phyloP scores from a whole-genome alignment of 2,329 filamentous ascomycete genomes.

The Apiospora sp. region DNA sequence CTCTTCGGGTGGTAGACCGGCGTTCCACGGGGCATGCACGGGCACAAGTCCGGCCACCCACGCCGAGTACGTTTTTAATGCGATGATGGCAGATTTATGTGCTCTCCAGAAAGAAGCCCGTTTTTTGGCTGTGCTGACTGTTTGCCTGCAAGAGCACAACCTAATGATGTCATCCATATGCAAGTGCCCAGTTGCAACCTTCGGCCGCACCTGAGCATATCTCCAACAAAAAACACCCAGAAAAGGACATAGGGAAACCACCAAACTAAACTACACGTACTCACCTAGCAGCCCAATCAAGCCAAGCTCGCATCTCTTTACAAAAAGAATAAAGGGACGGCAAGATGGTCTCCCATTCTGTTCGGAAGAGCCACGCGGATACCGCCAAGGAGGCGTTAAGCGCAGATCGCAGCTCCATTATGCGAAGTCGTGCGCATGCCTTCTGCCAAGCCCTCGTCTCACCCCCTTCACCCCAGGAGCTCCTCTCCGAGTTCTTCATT shows the following conservation, averaged over 20 bases:
- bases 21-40: not conserved
- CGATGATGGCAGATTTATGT: not conserved
- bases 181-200: not conserved
- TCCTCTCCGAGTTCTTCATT: constrained; percentile 28
- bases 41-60: not conserved
- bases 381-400: not conserved
- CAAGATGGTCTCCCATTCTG: constrained; percentile 26
- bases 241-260: not conserved
- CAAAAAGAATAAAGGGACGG: not conserved
- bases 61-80: not conserved
- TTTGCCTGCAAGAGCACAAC: not conserved
- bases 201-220: not conserved
- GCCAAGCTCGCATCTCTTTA: too few species aligned
- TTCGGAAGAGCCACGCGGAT: constrained; percentile 10
- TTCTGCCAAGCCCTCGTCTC: constrained; percentile 27
- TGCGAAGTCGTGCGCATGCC: constrained; percentile 28
- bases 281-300: not conserved
- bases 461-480: constrained; percentile 22
- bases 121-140: not conserved
- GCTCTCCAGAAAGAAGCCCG: not conserved
- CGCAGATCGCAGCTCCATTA: constrained; percentile 6
- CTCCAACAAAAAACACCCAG: not conserved
- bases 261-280: not conserved
- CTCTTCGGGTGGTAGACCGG: not conserved
- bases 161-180: constrained; percentile 8